Evolutionary conservation across 2,329 filamentous ascomycete genomes (phyloP).

Genomic region (Beauveria medogensis): DNA sequence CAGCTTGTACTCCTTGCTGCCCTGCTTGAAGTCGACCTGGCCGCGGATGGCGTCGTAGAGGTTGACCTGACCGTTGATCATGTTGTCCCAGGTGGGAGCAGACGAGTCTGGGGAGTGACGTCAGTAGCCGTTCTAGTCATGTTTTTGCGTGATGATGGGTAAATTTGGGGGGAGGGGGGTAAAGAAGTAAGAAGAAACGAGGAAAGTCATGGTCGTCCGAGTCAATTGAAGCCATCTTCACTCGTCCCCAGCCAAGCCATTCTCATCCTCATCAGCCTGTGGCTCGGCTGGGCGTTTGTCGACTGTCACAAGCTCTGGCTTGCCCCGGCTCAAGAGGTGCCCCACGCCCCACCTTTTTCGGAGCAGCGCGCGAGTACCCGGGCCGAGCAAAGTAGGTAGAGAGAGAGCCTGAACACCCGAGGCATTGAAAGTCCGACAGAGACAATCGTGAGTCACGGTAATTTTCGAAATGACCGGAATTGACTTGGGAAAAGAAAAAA

Average conservation of each 20-base stretch:
- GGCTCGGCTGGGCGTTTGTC: neutral
- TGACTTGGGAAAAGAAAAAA: neutral
- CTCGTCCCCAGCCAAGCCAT: neutral
- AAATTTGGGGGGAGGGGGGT: neutral
- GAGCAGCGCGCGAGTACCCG: slow-evolving; percentile 1
- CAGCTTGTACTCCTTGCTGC: slow-evolving; percentile 93
- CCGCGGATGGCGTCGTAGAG: slow-evolving; percentile 91
- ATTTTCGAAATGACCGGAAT: neutral
- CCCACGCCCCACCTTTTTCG: slow-evolving; percentile 7
- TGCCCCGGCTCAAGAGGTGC: neutral
- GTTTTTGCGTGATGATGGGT: slow-evolving; percentile 11
- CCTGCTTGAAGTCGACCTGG: slow-evolving; percentile 94
- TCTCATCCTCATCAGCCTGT: neutral
- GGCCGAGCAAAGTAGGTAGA: slow-evolving; percentile 2
- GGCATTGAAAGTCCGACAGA: neutral
- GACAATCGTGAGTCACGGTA: neutral
- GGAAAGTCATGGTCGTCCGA: neutral
- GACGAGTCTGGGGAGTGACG: slow-evolving; percentile 60
- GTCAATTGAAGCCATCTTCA: neutral
- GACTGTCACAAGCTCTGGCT: slow-evolving; percentile 10
- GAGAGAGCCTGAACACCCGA: neutral
- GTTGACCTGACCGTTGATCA: slow-evolving; percentile 97
- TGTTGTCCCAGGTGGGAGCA: slow-evolving; percentile 97
- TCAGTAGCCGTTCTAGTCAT: slow-evolving; percentile 6
- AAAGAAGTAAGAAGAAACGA: neutral